These are phyloP conservation scores for Pochonia chlamydosporia DNA, from an alignment of 2,329 filamentous ascomycete genomes.

Conservation along the genomic window DNA sequence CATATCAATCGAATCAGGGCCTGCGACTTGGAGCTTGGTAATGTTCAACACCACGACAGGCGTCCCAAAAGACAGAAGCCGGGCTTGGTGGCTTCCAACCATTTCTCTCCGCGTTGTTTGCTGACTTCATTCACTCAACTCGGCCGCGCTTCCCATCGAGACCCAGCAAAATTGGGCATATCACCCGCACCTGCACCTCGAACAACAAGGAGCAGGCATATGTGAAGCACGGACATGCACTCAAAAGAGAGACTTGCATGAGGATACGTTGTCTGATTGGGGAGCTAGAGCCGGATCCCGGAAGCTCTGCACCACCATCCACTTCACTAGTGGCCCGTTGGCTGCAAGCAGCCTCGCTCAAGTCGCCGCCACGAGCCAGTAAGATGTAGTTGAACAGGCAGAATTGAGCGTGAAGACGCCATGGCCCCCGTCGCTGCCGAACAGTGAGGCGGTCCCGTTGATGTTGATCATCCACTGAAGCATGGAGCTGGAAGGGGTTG, in stretches of 20 bases:
- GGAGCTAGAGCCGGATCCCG: conserved; percentile 11
- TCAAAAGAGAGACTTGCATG: conserved; percentile 14
- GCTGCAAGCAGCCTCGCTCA: conserved; percentile 12
- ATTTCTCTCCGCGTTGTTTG: no score
- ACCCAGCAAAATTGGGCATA: conserved; percentile 8
- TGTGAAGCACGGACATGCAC: conserved; percentile 8
- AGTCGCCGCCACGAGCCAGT: conserved; percentile 6
- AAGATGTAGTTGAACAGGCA: neutral
- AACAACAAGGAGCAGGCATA: conserved; percentile 6
- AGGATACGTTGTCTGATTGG: conserved; percentile 14
- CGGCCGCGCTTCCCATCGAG: neutral
- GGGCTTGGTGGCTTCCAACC: neutral
- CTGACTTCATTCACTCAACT: no score
- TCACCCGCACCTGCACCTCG: conserved; percentile 8
- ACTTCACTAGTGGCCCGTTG: neutral
- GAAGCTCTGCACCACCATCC: conserved; percentile 3
- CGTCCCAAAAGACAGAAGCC: neutral
- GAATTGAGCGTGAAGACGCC: neutral
- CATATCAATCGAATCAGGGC: neutral
- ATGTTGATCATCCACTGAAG: neutral
- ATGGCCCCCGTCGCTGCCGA: conserved; percentile 6
- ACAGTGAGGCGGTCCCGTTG: conserved; percentile 13
- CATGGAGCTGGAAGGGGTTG: neutral
- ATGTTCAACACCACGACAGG: neutral
- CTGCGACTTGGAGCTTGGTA: no score